phyloP scores from a whole-genome alignment of 441 rosid species.

The Breynia disticha region DNA sequence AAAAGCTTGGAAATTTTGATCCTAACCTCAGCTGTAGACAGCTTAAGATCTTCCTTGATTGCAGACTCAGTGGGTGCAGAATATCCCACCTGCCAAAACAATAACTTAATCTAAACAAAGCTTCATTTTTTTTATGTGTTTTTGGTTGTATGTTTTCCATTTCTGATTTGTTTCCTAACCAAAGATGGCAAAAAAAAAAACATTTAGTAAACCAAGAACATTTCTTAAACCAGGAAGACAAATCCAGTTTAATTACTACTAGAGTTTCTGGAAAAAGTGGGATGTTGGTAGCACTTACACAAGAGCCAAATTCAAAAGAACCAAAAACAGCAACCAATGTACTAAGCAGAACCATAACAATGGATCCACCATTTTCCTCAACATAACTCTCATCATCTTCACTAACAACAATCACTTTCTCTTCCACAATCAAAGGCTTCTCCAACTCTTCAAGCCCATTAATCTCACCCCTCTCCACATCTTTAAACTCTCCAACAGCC shows the following conservation, averaged over 20 bases:
- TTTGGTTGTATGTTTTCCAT: constrained; percentile 9
- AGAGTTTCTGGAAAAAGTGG: background rate
- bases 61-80: constrained; percentile 88
- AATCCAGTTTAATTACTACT: constrained; percentile 1
- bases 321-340: constrained; percentile 86
- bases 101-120: constrained; percentile 33
- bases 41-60: constrained; percentile 66
- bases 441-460: constrained; percentile 33
- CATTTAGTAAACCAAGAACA: constrained; percentile 18
- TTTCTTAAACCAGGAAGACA: constrained; percentile 1
- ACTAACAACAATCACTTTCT: constrained; percentile 15
- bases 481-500: constrained; percentile 34
- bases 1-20: background rate
- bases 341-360: constrained; percentile 54
- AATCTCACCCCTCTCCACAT: constrained; percentile 40
- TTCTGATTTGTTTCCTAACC: constrained; percentile 23
- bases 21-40: constrained; percentile 48
- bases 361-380: constrained; percentile 35
- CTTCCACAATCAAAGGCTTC: constrained; percentile 38
- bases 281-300: constrained; percentile 44
- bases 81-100: constrained; percentile 76
- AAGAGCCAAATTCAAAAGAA: constrained; percentile 79
- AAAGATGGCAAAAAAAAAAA: constrained; percentile 3
- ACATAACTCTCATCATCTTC: constrained; percentile 19
- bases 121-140: background rate